Evolutionary conservation across 768 basidiomycete genomes (phyloP).

Genomic region (Naematelia aurantialba): DNA sequence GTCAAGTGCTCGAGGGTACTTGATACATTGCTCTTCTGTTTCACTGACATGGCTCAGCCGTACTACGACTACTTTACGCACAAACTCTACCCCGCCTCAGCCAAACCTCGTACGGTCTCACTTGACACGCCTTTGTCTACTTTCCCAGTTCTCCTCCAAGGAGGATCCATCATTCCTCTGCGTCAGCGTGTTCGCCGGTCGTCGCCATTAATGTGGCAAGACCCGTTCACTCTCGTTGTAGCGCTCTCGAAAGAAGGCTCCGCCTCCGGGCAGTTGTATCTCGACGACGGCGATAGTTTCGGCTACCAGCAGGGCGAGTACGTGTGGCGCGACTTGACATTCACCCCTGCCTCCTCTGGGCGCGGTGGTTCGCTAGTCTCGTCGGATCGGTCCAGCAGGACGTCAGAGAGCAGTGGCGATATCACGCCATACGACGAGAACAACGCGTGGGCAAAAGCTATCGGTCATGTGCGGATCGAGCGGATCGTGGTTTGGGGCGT

Average conservation of each 20-base stretch:
- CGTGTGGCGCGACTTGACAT: slow-evolving; percentile 72
- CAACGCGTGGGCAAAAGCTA: slow-evolving; percentile 67
- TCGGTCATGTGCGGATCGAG: slow-evolving; percentile 73
- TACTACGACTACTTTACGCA: slow-evolving; percentile 92
- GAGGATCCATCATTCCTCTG: slow-evolving; percentile 82
- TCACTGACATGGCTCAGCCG: slow-evolving; percentile 55
- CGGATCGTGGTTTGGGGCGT: slow-evolving; percentile 76
- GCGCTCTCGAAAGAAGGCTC: slow-evolving; percentile 59
- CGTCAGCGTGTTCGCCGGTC: slow-evolving; percentile 82
- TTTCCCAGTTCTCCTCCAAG: slow-evolving; percentile 80
- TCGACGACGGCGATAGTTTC: slow-evolving; percentile 89
- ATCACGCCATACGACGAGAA: slow-evolving; percentile 2
- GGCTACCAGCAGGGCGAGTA: slow-evolving; percentile 70
- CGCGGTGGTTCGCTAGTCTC: slow-evolving; percentile 45
- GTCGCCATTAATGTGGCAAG: slow-evolving; percentile 78
- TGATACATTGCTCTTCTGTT: neutral
- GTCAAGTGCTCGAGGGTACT: neutral
- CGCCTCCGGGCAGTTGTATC: slow-evolving; percentile 82
- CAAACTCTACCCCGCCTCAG: slow-evolving; percentile 55
- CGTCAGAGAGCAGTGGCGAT: neutral
- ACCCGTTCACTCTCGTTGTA: slow-evolving; percentile 87
- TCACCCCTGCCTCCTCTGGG: slow-evolving; percentile 37
- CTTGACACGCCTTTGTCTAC: slow-evolving; percentile 75
- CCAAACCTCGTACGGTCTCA: slow-evolving; percentile 56
- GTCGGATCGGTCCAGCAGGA: neutral